Evolutionary conservation across 768 basidiomycete genomes (phyloP).

Genomic region (Mycena chlorophos): DNA sequence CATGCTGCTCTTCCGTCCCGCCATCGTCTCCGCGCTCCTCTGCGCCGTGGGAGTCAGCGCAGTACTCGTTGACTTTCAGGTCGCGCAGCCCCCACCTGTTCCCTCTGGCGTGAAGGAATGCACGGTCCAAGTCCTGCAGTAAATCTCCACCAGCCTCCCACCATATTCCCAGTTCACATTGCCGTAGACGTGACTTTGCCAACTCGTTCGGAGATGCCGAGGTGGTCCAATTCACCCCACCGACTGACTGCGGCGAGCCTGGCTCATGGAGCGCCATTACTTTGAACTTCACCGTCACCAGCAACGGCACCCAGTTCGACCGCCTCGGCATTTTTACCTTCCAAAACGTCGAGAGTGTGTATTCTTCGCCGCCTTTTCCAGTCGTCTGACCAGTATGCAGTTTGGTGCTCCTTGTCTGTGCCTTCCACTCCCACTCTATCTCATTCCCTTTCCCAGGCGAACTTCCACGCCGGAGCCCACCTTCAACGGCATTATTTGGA

Average conservation of each 20-base stretch:
- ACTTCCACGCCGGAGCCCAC: conserved; percentile 81
- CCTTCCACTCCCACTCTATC: background rate
- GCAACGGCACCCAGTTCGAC: conserved; percentile 77
- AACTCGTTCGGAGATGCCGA: conserved; percentile 74
- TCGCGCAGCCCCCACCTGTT: conserved; percentile 71
- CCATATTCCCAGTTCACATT: conserved; percentile 8
- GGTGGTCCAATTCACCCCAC: conserved; percentile 63
- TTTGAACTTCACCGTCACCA: conserved; percentile 75
- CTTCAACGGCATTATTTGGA: conserved; percentile 75
- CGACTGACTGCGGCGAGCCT: conserved; percentile 64
- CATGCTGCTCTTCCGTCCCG: conserved; percentile 15
- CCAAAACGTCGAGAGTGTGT: conserved; percentile 73
- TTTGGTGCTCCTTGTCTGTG: background rate
- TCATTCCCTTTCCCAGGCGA: conserved; percentile 46
- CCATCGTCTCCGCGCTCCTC: conserved; percentile 26
- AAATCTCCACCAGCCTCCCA: conserved; percentile 25
- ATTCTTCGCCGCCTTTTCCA: background rate
- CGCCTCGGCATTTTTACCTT: conserved; percentile 73
- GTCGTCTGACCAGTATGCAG: background rate
- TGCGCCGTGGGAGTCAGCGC: conserved; percentile 36
- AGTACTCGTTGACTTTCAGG: conserved; percentile 66
- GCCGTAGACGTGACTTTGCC: conserved; percentile 64
- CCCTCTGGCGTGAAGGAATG: conserved; percentile 61
- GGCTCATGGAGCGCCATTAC: conserved; percentile 78
- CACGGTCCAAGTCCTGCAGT: conserved; percentile 66